A percentile compares a stretch with the other conserved stretches of the same genome.
Conservation (phyloP, 2,329 filamentous ascomycete genomes). For the Hymenoscyphus fructigenus region DNA sequence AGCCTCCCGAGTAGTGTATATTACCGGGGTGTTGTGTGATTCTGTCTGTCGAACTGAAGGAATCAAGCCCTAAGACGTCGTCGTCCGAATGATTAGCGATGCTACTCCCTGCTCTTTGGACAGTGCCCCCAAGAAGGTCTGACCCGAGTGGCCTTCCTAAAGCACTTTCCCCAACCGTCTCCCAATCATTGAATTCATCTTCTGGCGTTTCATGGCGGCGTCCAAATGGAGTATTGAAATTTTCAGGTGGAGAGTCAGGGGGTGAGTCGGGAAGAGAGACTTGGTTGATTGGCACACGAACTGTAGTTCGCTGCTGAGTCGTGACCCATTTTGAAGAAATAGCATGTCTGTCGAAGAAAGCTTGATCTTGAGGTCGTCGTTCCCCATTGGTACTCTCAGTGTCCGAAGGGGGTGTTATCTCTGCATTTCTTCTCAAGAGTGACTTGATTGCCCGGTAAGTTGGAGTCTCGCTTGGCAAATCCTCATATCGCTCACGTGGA, state of each 20-base stretch:
- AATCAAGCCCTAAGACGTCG: slow-evolving; percentile 22
- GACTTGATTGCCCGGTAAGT: slow-evolving; percentile 15
- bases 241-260: slow-evolving; percentile 10
- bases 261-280: slow-evolving; percentile 24
- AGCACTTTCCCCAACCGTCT: slow-evolving; percentile 33
- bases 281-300: slow-evolving; percentile 28
- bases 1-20: slow-evolving; percentile 27
- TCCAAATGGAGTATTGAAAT: slow-evolving; percentile 5
- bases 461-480: slow-evolving; percentile 14
- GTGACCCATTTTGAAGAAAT: slow-evolving; percentile 26
- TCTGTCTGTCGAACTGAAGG: slow-evolving; percentile 30
- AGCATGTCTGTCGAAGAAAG: slow-evolving; percentile 29
- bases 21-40: slow-evolving; percentile 33
- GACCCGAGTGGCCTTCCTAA: slow-evolving; percentile 14
- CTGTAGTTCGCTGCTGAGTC: slow-evolving; percentile 21
- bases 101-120: slow-evolving; percentile 31
- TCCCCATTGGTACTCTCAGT: slow-evolving; percentile 12
- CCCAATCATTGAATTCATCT: slow-evolving; percentile 34
- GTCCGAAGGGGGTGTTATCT: slow-evolving; percentile 14
- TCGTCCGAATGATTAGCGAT: slow-evolving; percentile 34
- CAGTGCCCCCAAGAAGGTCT: slow-evolving; percentile 19
- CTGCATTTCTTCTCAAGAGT: slow-evolving; percentile 19
- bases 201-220: slow-evolving; percentile 11
- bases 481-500: slow-evolving; percentile 16
- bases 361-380: slow-evolving; percentile 14